Evolutionary conservation across 2,329 filamentous ascomycete genomes (phyloP), one percentile per base, ranked within the genome.

Genomic region (Tolypocladium tropicale): DNA sequence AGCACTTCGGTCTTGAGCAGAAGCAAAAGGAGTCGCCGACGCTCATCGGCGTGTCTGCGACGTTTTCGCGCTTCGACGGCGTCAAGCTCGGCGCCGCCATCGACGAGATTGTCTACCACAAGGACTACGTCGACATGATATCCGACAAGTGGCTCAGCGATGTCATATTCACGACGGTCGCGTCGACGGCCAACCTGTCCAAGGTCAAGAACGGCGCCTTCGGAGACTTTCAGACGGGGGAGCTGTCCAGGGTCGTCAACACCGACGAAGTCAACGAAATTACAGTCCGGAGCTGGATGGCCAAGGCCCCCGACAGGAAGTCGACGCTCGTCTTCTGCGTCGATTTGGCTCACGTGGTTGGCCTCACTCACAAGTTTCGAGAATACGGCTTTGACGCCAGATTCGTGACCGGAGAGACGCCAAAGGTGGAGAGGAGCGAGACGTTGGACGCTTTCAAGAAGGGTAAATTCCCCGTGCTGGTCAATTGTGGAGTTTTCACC

Each of bases 401-500:
- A 48, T 94, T 85, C 62, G 86, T 99, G n/a, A 96, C 91, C 0
- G 85, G 90, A 21, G 83, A 89, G 30, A 97, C 94, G 0, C 78
- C 81, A 10, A 83, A 82, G 57, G 70, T 81, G n/a, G 78, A 86
- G 53, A 82, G 94, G 49, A 80, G 82, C 53, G 78, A 86, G 53
- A 82, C 83, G 1, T 77, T 99, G 2, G 84, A 89, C 34, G 82
- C 82, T 2, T 99, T 99, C 71, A 88, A 81, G 61, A 78, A 76
- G 2, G 81, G 85, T 9, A 81, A 91, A 48, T 97, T 89, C 60
- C 90, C 90, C 0, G 90, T 99, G 1, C 78, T 99, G 16, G 74
- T 99, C 53, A 99, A 99, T 68, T 97, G 94, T 66, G 92, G 92
- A 10, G 89, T 99, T 43, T 97, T 96, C 66, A 97, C 93, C 0